phyloP scores from a whole-genome alignment of 2,329 filamentous ascomycete genomes.

The Fusarium dlaminii region DNA sequence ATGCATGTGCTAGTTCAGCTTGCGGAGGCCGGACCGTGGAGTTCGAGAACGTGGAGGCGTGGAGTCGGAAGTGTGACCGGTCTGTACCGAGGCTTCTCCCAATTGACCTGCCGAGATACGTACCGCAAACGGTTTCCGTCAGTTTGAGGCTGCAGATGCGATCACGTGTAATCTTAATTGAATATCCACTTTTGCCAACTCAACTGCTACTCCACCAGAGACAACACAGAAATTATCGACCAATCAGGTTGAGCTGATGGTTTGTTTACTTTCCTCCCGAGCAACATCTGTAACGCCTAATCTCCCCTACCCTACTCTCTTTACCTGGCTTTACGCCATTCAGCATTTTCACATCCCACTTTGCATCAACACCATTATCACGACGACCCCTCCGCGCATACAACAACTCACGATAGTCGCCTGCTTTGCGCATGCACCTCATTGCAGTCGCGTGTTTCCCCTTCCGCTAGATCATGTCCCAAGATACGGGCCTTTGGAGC shows the following conservation, averaged over 20 bases:
- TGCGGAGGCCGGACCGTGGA: constrained; percentile 33
- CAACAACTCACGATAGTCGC: neutral
- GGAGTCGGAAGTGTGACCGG: constrained; percentile 43
- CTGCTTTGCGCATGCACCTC: constrained; percentile 16
- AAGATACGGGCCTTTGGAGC: constrained; percentile 88
- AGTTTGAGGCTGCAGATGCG: neutral
- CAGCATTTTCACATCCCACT: constrained; percentile 33
- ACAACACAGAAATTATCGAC: neutral
- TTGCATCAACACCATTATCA: constrained; percentile 25
- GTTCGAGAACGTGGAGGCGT: constrained; percentile 32
- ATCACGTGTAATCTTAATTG: constrained; percentile 22
- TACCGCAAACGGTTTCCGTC: constrained; percentile 12
- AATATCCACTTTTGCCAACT: constrained; percentile 12
- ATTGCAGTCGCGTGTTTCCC: constrained; percentile 28
- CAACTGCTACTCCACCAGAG: constrained; percentile 19
- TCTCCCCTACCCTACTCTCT: constrained; percentile 16
- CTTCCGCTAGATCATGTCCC: constrained; percentile 70
- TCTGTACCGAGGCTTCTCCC: constrained; percentile 47
- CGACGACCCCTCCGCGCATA: constrained; percentile 2
- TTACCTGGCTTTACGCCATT: constrained; percentile 22
- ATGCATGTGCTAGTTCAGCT: constrained; percentile 44
- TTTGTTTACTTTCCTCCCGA: constrained; percentile 57
- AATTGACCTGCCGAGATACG: constrained; percentile 26
- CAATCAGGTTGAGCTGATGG: constrained; percentile 39
- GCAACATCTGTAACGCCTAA: constrained; percentile 47